A percentile compares a stretch with the other conserved stretches of the same genome.
These are phyloP conservation scores for Isatis tinctoria DNA, from an alignment of 345 rosid genomes.

Conservation along the genomic window DNA sequence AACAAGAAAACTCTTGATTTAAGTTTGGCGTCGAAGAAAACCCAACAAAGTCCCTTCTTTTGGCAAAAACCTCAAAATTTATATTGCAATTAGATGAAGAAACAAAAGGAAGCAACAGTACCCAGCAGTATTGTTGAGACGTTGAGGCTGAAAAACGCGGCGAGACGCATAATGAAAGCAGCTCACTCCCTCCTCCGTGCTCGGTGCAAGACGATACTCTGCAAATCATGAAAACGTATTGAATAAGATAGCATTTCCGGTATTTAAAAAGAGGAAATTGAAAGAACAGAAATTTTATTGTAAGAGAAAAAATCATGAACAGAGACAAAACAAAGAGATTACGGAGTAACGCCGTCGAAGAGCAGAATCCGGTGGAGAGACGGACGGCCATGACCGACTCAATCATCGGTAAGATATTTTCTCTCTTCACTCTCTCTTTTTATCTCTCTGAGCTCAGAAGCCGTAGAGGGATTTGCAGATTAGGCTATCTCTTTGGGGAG, in stretches of 20 bases:
- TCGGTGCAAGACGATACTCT: slow-evolving; percentile 51
- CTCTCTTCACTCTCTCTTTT: neutral
- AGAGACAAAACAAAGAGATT: slow-evolving; percentile 14
- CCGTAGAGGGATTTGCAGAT: slow-evolving; percentile 19
- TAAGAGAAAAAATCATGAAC: neutral
- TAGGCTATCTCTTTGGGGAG: slow-evolving; percentile 24
- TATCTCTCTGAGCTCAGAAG: slow-evolving; percentile 14
- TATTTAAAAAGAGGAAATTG: neutral
- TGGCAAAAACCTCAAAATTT: neutral
- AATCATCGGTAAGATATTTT: slow-evolving; percentile 35
- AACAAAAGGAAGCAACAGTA: slow-evolving; percentile 17
- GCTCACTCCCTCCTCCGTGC: slow-evolving; percentile 44
- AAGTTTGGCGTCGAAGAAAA: neutral
- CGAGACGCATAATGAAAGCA: slow-evolving; percentile 38
- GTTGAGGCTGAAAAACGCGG: slow-evolving; percentile 37
- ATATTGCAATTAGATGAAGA: neutral
- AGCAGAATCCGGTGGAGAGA: slow-evolving; percentile 50
- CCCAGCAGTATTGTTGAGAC: slow-evolving; percentile 44
- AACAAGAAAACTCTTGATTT: neutral
- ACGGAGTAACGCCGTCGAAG: slow-evolving; percentile 49
- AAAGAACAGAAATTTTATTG: no score
- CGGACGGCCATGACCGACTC: slow-evolving; percentile 69
- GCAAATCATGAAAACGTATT: neutral
- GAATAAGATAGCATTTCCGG: neutral
- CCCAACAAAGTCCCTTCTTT: neutral